Base-by-base conservation (phyloP, 768 basidiomycete genomes). In the Suillus tomentosus region DNA sequence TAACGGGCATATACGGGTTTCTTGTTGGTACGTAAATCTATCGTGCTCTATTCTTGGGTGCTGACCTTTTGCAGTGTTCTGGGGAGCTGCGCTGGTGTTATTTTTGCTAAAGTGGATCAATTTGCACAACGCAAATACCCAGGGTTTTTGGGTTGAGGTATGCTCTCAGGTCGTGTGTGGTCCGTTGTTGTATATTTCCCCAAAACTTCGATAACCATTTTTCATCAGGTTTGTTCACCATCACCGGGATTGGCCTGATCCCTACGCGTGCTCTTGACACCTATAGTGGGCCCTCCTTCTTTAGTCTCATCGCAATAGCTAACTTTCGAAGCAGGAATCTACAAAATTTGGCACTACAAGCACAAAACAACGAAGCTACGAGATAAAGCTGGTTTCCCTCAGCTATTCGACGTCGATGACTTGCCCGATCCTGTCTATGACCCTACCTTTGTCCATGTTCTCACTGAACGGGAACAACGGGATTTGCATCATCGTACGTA, bases 111-210 rank as follows among this genome's bases (percentile, higher is more conserved):
- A 84, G 71, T 80, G 86, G 53, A 93, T 94, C 73, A 86, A 91
- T 69, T 76, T 91, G 4, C 86, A 90, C 69, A 88, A 91, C 68
- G 74, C 79, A 10, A 82, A 89, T 61, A 83, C 80, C 0, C 88
- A 94, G 76, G 87, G 88, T 27, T 88, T 90, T 62, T 95, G 93
- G 94, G 83, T 93, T 17, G 91, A 94, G 76, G 80, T 92, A 51
- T 84, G 84, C 53, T 88, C 86, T 6, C 93, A 95, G 72, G 80
- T 94, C 48, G 86, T 82, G 68, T 93, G 91, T 71, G 92, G 91
- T 88, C 63, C 14, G 74, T 63, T n/a, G 31, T 17, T 19, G 24
- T 36, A 2, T 11, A 54, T 64, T 31, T 19, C 54, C 40, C 39
- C 36, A 27, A 45, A 55, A 48, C 55, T 17, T 62, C 37, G 5